phyloP scores from a whole-genome alignment of 2,329 filamentous ascomycete species.

The Hypoxylon sp. region DNA sequence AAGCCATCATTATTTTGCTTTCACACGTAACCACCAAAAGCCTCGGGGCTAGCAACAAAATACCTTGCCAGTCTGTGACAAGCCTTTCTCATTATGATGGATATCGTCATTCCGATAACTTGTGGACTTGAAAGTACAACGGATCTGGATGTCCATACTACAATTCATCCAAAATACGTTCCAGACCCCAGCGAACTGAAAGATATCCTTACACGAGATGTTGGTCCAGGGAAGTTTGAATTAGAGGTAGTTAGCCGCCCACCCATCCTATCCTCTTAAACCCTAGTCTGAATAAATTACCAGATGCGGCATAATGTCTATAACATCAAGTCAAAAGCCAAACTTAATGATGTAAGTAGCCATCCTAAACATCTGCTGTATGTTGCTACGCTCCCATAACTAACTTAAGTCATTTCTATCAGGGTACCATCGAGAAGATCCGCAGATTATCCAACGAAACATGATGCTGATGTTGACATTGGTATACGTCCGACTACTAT shows the following conservation, averaged over 20 bases:
- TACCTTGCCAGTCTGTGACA: not conserved
- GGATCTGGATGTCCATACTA: not conserved
- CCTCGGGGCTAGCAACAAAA: not conserved
- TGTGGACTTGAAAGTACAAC: not conserved
- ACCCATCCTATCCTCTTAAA: not conserved
- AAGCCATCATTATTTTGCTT: no score
- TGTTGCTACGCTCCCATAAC: no score
- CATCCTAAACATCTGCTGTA: no score
- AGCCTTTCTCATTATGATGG: not conserved
- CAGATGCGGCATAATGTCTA: slow-evolving; percentile 7
- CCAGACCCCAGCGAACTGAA: not conserved
- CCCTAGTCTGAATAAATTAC: not conserved
- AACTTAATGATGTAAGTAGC: not conserved
- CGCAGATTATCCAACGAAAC: no score
- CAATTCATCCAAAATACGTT: slow-evolving; percentile 9
- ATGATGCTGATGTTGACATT: no score
- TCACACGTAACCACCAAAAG: not conserved
- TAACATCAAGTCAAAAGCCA: not conserved
- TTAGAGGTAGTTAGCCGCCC: not conserved
- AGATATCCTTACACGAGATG: not conserved
- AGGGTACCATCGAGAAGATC: no score
- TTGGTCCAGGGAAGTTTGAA: not conserved
- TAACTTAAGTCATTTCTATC: no score
- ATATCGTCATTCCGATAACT: not conserved
- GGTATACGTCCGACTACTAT: no score